Percentiles rank a stretch among this genome's conserved stretches.
These are phyloP conservation scores for Scytalidium lignicola DNA, from an alignment of 2,329 filamentous ascomycete genomes.

Conservation along the genomic window DNA sequence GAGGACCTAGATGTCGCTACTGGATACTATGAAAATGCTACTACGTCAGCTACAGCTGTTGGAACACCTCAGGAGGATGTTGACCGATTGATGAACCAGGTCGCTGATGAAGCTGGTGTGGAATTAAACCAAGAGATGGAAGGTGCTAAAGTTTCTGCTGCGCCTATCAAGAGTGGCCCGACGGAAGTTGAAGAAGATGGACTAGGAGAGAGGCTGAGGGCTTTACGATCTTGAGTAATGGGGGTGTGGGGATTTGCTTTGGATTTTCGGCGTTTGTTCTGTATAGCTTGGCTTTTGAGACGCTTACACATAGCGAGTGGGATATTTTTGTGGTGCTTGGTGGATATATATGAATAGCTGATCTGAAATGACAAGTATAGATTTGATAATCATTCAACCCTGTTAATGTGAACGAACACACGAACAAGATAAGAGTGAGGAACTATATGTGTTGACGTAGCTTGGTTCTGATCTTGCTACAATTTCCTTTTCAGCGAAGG, in stretches of 20 bases:
- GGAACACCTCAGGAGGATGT: slow-evolving; percentile 79
- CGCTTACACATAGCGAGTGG: background rate
- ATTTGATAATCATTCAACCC: no score
- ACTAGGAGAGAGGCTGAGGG: slow-evolving; percentile 53
- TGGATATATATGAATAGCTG: background rate
- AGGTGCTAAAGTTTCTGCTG: slow-evolving; percentile 51
- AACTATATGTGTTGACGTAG: no score
- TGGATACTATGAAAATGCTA: slow-evolving; percentile 71
- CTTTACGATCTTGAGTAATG: slow-evolving; percentile 34
- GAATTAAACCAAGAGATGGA: slow-evolving; percentile 73
- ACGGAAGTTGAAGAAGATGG: slow-evolving; percentile 76
- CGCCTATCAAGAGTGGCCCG: slow-evolving; percentile 56
- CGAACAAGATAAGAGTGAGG: no score
- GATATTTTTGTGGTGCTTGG: background rate
- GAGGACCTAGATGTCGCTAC: slow-evolving; percentile 45
- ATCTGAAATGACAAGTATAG: background rate
- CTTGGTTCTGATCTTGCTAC: no score
- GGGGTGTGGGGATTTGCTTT: background rate
- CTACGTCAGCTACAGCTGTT: slow-evolving; percentile 69
- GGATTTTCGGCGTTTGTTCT: background rate
- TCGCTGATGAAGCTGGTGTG: slow-evolving; percentile 83
- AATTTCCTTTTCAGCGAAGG: no score
- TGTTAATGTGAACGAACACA: no score
- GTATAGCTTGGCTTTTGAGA: background rate
- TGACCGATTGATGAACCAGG: slow-evolving; percentile 76